Base-by-base conservation (phyloP, 345 rosid species). In the Citrus inodora region DNA sequence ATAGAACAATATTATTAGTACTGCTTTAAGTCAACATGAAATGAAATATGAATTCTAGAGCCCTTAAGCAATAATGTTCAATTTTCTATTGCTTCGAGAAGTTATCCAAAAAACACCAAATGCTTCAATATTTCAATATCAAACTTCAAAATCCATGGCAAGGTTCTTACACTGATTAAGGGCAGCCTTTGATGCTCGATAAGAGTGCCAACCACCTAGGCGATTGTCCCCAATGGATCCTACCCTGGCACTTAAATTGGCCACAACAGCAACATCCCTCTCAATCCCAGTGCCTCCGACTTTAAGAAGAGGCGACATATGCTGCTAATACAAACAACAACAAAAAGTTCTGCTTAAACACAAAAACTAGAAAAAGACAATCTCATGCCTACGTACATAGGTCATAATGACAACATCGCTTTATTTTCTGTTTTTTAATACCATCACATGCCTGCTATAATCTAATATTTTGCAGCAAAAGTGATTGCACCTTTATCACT, bases 271-370 rank as follows among this genome's bases (percentile, higher is more conserved):
- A 66, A 89, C 90, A 78, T 89, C 93, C 83, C 91, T 88, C 35
- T 87, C 85, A 7, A 91, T 90, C 69, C 92, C 93, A 66, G 17
- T 80, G 55, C 93, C 94, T 76, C 97, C 99, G 71, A 86, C 91
- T 79, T 89, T 93, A 65, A 95, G 89, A 79, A 95, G 96, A 70
- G 98, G 97, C 97, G 97, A 93, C 97, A 91, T 90, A 76, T 93
- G 97, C 99, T 95, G 89, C 75, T 60, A 82, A 77, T 53, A 86
- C 2, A 84, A 77, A 56, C n/a, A 42, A 80, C n/a, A 85, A 13
- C 51, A 25, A 35, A 28, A 58, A 40, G 51, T 13, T 61, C 10
- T 65, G 17, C 13, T 60, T 24, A 74, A 25, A 68, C 4, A 46
- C 48, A 30, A 48, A 24, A 17, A 30, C 3, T 40, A 79, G 11